phyloP scores from a whole-genome alignment of 257 asterid genomes.

The Gentiana dahurica region DNA sequence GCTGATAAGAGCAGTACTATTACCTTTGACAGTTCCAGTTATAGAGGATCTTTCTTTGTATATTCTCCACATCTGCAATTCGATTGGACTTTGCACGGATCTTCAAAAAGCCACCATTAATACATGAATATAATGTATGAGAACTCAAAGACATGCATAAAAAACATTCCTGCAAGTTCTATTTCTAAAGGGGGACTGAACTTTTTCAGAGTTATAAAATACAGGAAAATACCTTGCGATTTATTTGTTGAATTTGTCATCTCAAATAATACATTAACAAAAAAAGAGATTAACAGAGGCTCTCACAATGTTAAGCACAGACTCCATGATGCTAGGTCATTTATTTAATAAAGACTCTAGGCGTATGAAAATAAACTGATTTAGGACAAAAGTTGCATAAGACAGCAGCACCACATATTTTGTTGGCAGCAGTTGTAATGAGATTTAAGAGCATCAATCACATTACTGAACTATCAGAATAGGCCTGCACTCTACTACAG shows the following conservation, averaged over 20 bases:
- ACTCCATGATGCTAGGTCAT: too few species aligned
- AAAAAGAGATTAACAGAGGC: background rate
- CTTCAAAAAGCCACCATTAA: conserved; percentile 23
- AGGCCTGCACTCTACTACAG: too few species aligned
- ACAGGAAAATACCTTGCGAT: background rate
- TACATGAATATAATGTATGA: background rate
- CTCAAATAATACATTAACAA: background rate
- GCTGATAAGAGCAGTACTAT: conserved; percentile 3
- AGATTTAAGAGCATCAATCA: too few species aligned
- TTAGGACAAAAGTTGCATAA: background rate
- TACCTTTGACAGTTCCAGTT: conserved; percentile 74
- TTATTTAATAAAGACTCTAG: background rate
- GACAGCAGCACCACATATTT: too few species aligned
- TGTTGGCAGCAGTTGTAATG: too few species aligned
- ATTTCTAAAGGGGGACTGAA: too few species aligned
- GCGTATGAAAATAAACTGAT: too few species aligned
- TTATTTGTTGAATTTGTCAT: background rate
- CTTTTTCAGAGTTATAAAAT: background rate
- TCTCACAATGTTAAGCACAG: background rate
- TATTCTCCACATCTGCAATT: conserved; percentile 58
- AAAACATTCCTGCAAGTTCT: too few species aligned
- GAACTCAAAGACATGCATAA: background rate
- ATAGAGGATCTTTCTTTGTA: conserved; percentile 65
- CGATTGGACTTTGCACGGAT: conserved; percentile 52
- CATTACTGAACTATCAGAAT: too few species aligned